These are phyloP conservation scores for Singerocomus inundabilis DNA, from an alignment of 1,284 basidiomycete genomes.

Conservation along the genomic window DNA sequence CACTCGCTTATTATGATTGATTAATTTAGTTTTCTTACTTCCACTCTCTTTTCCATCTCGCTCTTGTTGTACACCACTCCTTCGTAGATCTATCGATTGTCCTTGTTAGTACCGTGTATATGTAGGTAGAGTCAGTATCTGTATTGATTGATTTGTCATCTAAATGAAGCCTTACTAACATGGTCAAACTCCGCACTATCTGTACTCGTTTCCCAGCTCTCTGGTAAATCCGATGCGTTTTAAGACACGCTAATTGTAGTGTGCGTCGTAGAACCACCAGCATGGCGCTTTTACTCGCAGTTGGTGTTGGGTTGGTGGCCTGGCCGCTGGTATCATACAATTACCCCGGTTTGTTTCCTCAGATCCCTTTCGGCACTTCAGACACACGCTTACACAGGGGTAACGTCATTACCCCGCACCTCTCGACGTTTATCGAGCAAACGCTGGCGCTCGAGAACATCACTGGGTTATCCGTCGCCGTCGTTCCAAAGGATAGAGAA, in stretches of 20 bases:
- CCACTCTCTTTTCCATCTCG: neutral
- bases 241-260: neutral
- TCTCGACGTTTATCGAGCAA: conserved; percentile 19
- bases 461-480: conserved; percentile 22
- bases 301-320: conserved; percentile 11
- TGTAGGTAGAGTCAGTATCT: conserved; percentile 3
- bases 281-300: conserved; percentile 12
- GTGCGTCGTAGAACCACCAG: neutral
- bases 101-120: neutral
- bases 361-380: neutral
- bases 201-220: conserved; percentile 1
- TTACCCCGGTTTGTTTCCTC: conserved; percentile 3
- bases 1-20: conserved; percentile 1
- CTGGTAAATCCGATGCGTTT: neutral
- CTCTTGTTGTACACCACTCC: conserved; percentile 13
- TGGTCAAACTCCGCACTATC: neutral
- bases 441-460: conserved; percentile 20
- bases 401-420: conserved; percentile 16
- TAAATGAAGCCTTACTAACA: too few relatives aligned
- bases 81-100: conserved; percentile 4
- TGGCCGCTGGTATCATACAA: conserved; percentile 10
- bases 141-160: neutral
- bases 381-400: neutral
- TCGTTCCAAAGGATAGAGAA: conserved; percentile 18
- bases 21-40: conserved; percentile 18